These are phyloP conservation scores for Stagonosporopsis chrysanthemi DNA, from an alignment of 2,329 filamentous ascomycete genomes.

Conservation along the genomic window DNA sequence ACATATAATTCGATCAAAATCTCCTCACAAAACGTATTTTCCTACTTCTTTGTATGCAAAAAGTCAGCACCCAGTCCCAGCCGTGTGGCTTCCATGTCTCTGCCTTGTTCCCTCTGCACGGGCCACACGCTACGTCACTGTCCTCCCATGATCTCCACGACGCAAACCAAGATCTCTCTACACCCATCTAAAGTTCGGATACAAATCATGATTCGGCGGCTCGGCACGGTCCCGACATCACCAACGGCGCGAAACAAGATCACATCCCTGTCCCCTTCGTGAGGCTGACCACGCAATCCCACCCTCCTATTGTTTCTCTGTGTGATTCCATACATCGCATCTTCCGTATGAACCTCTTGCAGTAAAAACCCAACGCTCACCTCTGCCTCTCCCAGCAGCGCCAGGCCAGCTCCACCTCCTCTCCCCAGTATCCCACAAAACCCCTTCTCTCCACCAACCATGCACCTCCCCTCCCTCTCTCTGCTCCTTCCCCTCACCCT, in stretches of 20 bases:
- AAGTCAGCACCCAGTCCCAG: no score
- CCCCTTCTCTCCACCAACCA: neutral
- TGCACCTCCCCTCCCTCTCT: neutral
- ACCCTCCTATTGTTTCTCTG: neutral
- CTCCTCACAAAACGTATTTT: no score
- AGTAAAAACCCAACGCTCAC: neutral
- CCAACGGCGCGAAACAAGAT: slow-evolving; percentile 10
- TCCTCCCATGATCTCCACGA: neutral
- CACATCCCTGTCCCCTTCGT: slow-evolving; percentile 4
- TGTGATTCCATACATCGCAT: neutral
- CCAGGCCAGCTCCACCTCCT: neutral
- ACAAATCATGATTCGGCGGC: slow-evolving; percentile 5
- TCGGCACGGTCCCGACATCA: slow-evolving; percentile 4
- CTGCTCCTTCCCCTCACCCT: neutral
- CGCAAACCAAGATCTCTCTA: slow-evolving; percentile 3
- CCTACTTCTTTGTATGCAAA: no score
- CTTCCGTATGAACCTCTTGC: neutral
- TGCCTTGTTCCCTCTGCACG: neutral
- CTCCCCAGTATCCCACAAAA: neutral
- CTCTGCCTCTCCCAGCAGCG: neutral
- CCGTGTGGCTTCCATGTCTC: no score
- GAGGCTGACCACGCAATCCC: neutral
- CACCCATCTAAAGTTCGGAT: neutral
- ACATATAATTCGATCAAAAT: no score
- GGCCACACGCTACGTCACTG: slow-evolving; percentile 9